Percentiles rank a stretch among this genome's conserved stretches.
Conservation (phyloP, 2,329 filamentous ascomycete genomes). For the Pseudogymnoascus sp. region DNA sequence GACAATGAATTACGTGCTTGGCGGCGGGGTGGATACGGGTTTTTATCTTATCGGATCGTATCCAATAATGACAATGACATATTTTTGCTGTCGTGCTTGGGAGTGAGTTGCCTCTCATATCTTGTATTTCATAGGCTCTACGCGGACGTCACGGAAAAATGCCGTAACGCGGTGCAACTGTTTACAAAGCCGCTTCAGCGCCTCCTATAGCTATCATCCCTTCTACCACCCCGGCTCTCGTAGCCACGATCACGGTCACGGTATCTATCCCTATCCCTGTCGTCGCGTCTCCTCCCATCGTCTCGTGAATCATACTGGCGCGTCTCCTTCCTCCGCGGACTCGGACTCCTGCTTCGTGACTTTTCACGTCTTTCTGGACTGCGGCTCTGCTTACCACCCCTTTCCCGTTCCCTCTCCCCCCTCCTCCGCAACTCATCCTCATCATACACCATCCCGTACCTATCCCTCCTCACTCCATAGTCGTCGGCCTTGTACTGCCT, state of each 20-base stretch:
- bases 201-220: slow-evolving; percentile 22
- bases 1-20: not conserved
- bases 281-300: slow-evolving; percentile 15
- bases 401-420: slow-evolving; percentile 34
- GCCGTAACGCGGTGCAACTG: not conserved
- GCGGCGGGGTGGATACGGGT: not conserved
- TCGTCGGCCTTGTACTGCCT: slow-evolving; percentile 65
- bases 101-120: not conserved
- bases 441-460: slow-evolving; percentile 76
- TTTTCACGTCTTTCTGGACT: slow-evolving; percentile 32
- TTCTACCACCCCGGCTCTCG: slow-evolving; percentile 12
- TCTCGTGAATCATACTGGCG: slow-evolving; percentile 19
- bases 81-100: slow-evolving; percentile 5
- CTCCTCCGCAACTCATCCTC: slow-evolving; percentile 55
- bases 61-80: not conserved
- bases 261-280: slow-evolving; percentile 20
- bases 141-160: not conserved
- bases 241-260: slow-evolving; percentile 18
- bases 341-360: slow-evolving; percentile 28
- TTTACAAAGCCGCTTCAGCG: slow-evolving; percentile 10
- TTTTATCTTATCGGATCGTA: not conserved
- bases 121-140: not conserved
- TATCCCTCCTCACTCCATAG: slow-evolving; percentile 33
- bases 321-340: slow-evolving; percentile 19
- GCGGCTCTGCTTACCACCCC: slow-evolving; percentile 37